Percentiles rank a stretch among this genome's conserved stretches.
phyloP scores from a whole-genome alignment of 148 eudicot genomes.

The Camellia japonica region DNA sequence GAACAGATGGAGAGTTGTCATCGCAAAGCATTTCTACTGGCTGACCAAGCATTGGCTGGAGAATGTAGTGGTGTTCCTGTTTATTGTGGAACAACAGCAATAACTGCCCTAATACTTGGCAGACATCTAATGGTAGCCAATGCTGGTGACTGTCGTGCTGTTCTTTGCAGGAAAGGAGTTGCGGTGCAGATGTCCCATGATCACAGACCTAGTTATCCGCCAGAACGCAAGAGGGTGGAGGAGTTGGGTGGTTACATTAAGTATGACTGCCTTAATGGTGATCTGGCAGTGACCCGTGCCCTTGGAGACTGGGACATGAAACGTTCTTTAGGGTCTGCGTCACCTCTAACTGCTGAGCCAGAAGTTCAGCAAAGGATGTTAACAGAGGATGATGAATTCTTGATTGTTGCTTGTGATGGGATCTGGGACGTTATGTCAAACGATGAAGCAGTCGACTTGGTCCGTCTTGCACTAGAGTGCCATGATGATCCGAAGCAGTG shows the following conservation, averaged over 20 bases:
- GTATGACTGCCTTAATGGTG: conserved; percentile 45
- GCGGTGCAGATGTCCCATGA: conserved; percentile 45
- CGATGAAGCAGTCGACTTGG: conserved; percentile 40
- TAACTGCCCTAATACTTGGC: conserved; percentile 42
- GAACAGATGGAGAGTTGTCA: conserved; percentile 27
- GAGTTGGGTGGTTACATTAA: conserved; percentile 39
- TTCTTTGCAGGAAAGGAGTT: conserved; percentile 43
- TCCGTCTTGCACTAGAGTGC: conserved; percentile 24
- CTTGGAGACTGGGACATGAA: conserved; percentile 59
- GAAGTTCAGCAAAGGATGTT: conserved; percentile 28
- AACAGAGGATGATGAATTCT: conserved; percentile 50
- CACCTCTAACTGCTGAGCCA: conserved; percentile 45
- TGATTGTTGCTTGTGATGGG: conserved; percentile 52
- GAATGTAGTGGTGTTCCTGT: conserved; percentile 26
- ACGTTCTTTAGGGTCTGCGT: conserved; percentile 23
- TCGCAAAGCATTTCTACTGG: conserved; percentile 32
- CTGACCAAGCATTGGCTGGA: conserved; percentile 46
- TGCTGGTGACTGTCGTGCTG: conserved; percentile 55
- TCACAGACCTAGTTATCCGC: conserved; percentile 32
- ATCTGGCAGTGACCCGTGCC: conserved; percentile 42
- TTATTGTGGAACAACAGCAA: conserved; percentile 48
- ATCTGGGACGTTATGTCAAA: conserved; percentile 49
- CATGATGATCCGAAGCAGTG: conserved; percentile 34
- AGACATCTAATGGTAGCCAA: conserved; percentile 42
- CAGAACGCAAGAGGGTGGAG: conserved; percentile 36